Conservation (phyloP, 768 basidiomycete genomes). For the Heimioporus sp. region DNA sequence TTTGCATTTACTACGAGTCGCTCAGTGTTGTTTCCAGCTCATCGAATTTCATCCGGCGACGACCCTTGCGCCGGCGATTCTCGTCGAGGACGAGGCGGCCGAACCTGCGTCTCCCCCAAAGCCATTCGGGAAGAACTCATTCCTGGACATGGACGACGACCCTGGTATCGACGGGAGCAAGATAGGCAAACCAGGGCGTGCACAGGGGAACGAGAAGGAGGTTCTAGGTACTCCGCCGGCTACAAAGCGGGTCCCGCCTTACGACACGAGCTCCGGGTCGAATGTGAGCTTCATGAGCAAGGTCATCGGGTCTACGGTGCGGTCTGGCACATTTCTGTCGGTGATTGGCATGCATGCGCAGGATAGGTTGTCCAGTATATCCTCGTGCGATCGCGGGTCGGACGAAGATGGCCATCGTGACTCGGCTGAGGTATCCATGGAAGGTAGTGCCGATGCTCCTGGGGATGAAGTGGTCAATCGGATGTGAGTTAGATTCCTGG, state of each 20-base stretch:
- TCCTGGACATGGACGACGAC: constrained; percentile 7
- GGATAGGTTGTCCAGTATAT: too few relatives aligned
- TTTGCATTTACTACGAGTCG: background rate
- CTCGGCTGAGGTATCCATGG: too few relatives aligned
- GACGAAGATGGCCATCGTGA: too few relatives aligned
- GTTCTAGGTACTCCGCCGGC: background rate
- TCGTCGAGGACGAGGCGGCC: constrained; percentile 16
- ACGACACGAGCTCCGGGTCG: constrained; percentile 6
- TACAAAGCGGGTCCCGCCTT: constrained; percentile 6
- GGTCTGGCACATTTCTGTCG: constrained; percentile 9
- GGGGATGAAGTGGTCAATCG: too few relatives aligned
- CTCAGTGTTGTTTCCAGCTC: background rate
- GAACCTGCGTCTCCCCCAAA: background rate
- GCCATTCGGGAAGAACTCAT: constrained; percentile 11
- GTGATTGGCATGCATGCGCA: background rate
- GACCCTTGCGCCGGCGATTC: constrained; percentile 13
- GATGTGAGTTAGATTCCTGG: too few relatives aligned
- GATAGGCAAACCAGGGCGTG: background rate
- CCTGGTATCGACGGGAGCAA: background rate
- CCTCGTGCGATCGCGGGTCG: too few relatives aligned
- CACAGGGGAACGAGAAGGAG: background rate
- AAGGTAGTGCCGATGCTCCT: too few relatives aligned
- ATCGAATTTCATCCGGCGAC: constrained; percentile 17
- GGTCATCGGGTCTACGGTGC: constrained; percentile 14
- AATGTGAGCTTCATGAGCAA: constrained; percentile 9